These are phyloP conservation scores for Ceratocystis huliohia DNA, from an alignment of 2,329 filamentous ascomycete species.

Conservation along the genomic window DNA sequence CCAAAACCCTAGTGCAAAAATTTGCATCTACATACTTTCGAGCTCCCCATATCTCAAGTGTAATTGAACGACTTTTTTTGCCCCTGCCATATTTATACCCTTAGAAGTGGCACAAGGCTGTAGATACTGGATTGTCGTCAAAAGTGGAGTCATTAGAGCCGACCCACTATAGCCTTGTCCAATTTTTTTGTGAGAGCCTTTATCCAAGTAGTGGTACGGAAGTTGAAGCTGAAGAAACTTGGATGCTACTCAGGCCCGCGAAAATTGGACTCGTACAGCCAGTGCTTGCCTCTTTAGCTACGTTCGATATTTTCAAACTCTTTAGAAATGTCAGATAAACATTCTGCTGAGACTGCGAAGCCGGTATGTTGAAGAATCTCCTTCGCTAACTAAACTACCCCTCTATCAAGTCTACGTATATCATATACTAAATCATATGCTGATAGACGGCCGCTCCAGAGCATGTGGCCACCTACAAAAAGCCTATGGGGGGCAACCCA, in stretches of 20 bases:
- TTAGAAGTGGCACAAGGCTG: neutral
- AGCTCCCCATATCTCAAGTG: neutral
- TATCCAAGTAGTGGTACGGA: neutral
- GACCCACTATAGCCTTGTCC: constrained; percentile 13
- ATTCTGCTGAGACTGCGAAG: neutral
- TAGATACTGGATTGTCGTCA: neutral
- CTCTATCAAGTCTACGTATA: neutral
- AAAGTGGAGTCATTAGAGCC: neutral
- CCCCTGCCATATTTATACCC: neutral
- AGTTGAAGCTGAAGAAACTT: neutral
- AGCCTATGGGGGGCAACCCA: constrained; percentile 41
- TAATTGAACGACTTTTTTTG: neutral
- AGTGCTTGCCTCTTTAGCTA: neutral
- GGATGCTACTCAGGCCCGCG: neutral
- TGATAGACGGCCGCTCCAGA: constrained; percentile 6
- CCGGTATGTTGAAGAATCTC: neutral
- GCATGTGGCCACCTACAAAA: constrained; percentile 16
- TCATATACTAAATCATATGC: neutral
- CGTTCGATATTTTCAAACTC: too few relatives aligned
- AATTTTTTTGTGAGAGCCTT: constrained; percentile 6
- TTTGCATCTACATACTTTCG: neutral
- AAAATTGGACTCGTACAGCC: neutral
- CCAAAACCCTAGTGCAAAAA: neutral
- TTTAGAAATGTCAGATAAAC: neutral
- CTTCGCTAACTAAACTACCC: neutral